Evolutionary conservation across 495 filamentous ascomycete genomes (phyloP), one percentile per base, ranked within the genome.

Genomic region (Peziza echinospora): DNA sequence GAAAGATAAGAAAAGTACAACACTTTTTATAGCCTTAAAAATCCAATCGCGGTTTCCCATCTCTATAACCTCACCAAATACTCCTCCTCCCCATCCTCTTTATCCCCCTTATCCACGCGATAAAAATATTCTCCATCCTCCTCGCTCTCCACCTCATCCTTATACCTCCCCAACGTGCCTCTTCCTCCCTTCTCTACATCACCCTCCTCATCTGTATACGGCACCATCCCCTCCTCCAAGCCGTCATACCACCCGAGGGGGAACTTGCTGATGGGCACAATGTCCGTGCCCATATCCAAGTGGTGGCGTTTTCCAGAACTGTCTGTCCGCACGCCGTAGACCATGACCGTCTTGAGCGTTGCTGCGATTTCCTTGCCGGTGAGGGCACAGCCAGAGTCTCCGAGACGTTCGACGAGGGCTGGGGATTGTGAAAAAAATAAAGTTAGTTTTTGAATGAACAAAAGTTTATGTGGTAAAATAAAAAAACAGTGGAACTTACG

Each of bases 341-440:
- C 52, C 9, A 59, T 46, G 5, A 39, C 46, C 28, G 25, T 41
- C 4, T 24, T 25, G 34, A 55, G 54, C 9, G 52, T 55, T 9
- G 45, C 19, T 8, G 55, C 47, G 24, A 59, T 52, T 11, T 44
- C 41, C 24, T 51, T 39, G 19, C 56, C 56, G 0, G 54, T 45
- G 5, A 47, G 48, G 11, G 51, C 49, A 25, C 56, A 59, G 13
- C 55, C 56, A 9, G 49, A 47, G 25, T 47, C 34, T 0, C 56
- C 56, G 7, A 59, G 49, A 2, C 56, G 51, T 39, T 59, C 56
- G 28, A 59, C 47, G 40, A 59, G 46, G n/a, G 56, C 55, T 58
- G 41, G 26, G 16, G 25, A 11, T 16, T 19, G 3, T 50, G 45
- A 10, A 11, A 44, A 41, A 43, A 43, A 16, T 43, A 13, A 19